Conservation (phyloP, 108 stramenopile species). For the Stephanodiscus minutulus region DNA sequence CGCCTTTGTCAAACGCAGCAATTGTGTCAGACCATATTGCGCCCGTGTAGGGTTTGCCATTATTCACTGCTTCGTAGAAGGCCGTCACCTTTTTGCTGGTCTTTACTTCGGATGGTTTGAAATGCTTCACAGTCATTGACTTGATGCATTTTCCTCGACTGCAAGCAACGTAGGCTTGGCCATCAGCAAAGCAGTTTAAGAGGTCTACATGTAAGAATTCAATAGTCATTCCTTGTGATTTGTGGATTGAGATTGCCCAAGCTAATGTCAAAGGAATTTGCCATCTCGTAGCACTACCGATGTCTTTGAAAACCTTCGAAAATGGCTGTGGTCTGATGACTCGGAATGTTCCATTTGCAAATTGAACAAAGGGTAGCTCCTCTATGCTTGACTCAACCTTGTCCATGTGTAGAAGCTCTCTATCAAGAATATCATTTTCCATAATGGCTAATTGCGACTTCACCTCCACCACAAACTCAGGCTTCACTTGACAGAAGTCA, state of each 20-base stretch:
- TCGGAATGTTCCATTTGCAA: constrained; percentile 17
- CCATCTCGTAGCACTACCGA: constrained; percentile 20
- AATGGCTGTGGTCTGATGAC: constrained; percentile 42
- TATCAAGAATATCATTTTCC: constrained; percentile 1
- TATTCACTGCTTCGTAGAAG: constrained; percentile 27
- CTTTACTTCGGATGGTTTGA: constrained; percentile 33
- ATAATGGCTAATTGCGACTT: background rate
- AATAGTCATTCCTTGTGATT: constrained; percentile 11
- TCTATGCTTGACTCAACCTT: constrained; percentile 2
- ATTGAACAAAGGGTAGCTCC: constrained; percentile 37
- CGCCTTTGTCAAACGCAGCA: constrained; percentile 20
- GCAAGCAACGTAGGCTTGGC: constrained; percentile 29
- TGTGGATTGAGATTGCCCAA: constrained; percentile 40
- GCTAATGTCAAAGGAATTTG: constrained; percentile 54
- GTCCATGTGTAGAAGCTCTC: constrained; percentile 21
- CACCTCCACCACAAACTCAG: constrained; percentile 7
- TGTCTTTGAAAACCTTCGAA: constrained; percentile 20
- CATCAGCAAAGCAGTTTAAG: constrained; percentile 11
- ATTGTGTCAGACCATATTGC: constrained; percentile 40
- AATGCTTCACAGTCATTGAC: constrained; percentile 43
- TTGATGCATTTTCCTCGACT: constrained; percentile 36
- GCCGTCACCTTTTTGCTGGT: constrained; percentile 38
- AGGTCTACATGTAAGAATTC: constrained; percentile 3
- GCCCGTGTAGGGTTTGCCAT: constrained; percentile 21
- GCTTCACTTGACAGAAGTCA: constrained; percentile 21